These are phyloP conservation scores for Paecilomyces sp. DNA, from an alignment of 2,329 filamentous ascomycete genomes.

Conservation along the genomic window DNA sequence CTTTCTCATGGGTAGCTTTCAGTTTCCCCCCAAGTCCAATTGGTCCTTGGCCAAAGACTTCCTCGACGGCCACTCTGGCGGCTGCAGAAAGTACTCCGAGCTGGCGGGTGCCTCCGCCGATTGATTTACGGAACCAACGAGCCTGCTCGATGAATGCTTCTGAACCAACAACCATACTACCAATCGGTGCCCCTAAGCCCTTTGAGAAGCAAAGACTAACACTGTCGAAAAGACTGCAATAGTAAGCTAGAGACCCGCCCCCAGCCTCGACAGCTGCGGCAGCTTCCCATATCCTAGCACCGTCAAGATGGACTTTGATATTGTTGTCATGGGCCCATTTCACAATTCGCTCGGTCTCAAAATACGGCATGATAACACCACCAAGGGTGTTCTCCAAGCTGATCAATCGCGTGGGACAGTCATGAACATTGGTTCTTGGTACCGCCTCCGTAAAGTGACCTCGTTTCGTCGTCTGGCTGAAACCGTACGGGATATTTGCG, in stretches of 20 bases:
- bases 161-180: constrained; percentile 62
- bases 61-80: constrained; percentile 68
- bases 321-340: constrained; percentile 59
- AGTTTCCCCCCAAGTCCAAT: constrained; percentile 57
- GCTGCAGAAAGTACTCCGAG: constrained; percentile 69
- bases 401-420: constrained; percentile 73
- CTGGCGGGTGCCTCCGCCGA: constrained; percentile 75
- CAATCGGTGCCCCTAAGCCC: constrained; percentile 73
- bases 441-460: background rate
- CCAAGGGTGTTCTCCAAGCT: constrained; percentile 79
- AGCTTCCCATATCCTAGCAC: constrained; percentile 76
- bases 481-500: background rate
- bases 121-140: constrained; percentile 70
- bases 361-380: constrained; percentile 69
- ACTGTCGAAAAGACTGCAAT: constrained; percentile 63
- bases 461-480: background rate
- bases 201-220: constrained; percentile 76
- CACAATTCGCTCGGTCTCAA: constrained; percentile 62
- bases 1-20: constrained; percentile 52
- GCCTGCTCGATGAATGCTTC: constrained; percentile 57
- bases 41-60: constrained; percentile 61
- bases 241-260: constrained; percentile 58
- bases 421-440: constrained; percentile 57
- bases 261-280: constrained; percentile 53
- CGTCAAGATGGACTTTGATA: constrained; percentile 70